Base-by-base conservation (phyloP, 176 grass and related monocot genomes). In the Eremochloa ophiuroides region DNA sequence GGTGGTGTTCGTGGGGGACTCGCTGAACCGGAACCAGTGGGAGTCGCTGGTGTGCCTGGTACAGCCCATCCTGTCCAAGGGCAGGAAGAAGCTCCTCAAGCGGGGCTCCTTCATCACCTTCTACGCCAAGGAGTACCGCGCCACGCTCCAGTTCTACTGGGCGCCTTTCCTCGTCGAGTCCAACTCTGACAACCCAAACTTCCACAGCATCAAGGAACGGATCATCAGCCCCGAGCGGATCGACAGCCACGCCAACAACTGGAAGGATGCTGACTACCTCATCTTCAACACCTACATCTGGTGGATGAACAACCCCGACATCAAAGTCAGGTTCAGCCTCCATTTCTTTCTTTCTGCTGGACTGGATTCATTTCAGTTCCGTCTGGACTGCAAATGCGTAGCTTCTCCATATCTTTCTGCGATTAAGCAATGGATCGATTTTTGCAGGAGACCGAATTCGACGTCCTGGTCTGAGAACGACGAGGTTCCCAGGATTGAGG, bases 231-330 rank as follows among this genome's bases (percentile, higher is more conserved):
- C 88, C 4, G 69, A 91, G 6, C 82, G 81, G 64, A 99, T 99
- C 64, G 76, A 86, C 62, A 81, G 35, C 5, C 96, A 99, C 68
- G 93, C 90, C 0, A 82, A 31, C 10, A n/a, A 95, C 69, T 99
- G 96, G 93, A 95, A 73, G 65, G 88, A 37, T 5, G 88, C 77
- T 0, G 96, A 99, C 62, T 99, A 93, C 81, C 85, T 99, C 75
- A n/a, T 99, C 77, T 99, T 99, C 85, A 95, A 99, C 76, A 95
- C 93, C 14, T 99, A 99, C 88, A 99, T 99, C 74, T 99, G 96
- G 96, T 99, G 96, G 96, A 90, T 99, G 91, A 99, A 99, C 86
- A 85, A 69, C 0, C 8, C 66, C 12, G 81, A 95, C 10, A 94
- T 97, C 12, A 94, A 87, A 94, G 73, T 97, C 83, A 74, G 84